A percentile compares a stretch with the other conserved stretches of the same genome.
Conservation (phyloP, 2,329 filamentous ascomycete genomes). For the Sporothrix brasiliensis region DNA sequence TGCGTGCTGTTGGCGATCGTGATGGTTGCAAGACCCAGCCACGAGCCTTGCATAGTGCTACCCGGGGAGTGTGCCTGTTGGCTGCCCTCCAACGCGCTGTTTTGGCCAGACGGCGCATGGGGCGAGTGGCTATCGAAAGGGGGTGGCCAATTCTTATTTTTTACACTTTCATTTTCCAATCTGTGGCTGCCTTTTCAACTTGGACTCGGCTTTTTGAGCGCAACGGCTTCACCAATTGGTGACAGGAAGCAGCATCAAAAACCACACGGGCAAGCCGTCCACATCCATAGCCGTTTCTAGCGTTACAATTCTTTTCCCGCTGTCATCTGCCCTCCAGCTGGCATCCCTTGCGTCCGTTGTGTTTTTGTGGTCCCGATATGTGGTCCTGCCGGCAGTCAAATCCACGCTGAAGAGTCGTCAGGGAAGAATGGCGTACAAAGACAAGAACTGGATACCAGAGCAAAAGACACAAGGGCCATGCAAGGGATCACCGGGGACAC, state of each 20-base stretch:
- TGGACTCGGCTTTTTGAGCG: background rate
- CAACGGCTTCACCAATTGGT: background rate
- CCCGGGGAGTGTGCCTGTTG: background rate
- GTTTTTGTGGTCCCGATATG: no score
- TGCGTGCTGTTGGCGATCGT: no score
- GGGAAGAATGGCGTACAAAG: no score
- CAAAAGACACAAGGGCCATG: no score
- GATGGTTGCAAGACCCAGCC: no score
- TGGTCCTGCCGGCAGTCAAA: no score
- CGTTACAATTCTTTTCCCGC: background rate
- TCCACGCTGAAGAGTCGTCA: no score
- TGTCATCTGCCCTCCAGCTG: background rate
- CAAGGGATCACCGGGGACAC: no score
- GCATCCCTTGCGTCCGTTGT: background rate
- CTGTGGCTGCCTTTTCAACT: background rate
- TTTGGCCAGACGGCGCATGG: background rate
- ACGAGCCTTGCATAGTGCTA: background rate
- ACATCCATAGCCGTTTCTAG: no score
- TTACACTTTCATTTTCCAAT: background rate
- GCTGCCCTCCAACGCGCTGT: background rate
- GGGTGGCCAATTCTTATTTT: background rate
- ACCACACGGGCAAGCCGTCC: background rate
- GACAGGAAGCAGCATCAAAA: background rate
- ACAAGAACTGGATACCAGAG: no score
- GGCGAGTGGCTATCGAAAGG: background rate